A percentile compares a stretch with the other conserved stretches of the same genome.
These are phyloP conservation scores for Apiospora pterosperma DNA, from an alignment of 2,329 filamentous ascomycete species.

Conservation along the genomic window DNA sequence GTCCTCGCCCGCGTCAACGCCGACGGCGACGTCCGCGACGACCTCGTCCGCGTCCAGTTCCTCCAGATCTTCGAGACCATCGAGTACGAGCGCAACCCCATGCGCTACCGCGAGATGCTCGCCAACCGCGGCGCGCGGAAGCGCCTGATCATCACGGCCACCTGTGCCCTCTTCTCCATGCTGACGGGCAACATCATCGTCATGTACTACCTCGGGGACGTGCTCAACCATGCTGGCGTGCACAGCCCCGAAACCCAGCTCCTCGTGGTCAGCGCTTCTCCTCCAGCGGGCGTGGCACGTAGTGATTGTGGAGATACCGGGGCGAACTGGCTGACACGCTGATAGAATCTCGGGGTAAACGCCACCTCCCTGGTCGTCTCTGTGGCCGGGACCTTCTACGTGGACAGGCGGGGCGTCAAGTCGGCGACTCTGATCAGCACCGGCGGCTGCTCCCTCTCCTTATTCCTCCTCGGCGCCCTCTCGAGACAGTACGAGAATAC, in stretches of 20 bases:
- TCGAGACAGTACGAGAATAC: slow-evolving; percentile 5
- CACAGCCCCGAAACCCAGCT: slow-evolving; percentile 39
- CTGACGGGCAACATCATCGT: slow-evolving; percentile 37
- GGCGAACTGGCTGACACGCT: neutral
- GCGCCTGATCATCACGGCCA: slow-evolving; percentile 35
- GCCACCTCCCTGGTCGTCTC: slow-evolving; percentile 12
- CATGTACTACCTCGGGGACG: slow-evolving; percentile 37
- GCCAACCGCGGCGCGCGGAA: slow-evolving; percentile 32
- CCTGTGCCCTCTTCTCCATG: slow-evolving; percentile 27
- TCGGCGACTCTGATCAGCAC: neutral
- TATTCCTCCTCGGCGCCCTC: slow-evolving; percentile 12
- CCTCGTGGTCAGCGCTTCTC: slow-evolving; percentile 27
- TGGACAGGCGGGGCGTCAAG: slow-evolving; percentile 7
- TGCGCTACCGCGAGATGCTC: slow-evolving; percentile 33
- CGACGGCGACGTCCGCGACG: slow-evolving; percentile 37
- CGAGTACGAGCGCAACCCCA: slow-evolving; percentile 27
- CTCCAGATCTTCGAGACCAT: slow-evolving; percentile 44
- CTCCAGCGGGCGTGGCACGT: too few species aligned
- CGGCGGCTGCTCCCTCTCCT: slow-evolving; percentile 5
- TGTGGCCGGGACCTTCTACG: slow-evolving; percentile 7
- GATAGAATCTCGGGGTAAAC: slow-evolving; percentile 10
- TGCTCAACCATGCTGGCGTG: slow-evolving; percentile 44
- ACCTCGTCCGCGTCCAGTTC: slow-evolving; percentile 34
- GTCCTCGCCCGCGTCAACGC: slow-evolving; percentile 41
- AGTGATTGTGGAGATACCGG: neutral